Evolutionary conservation across 805 yeast species (phyloP).

Genomic region (Barnettozyma sucrosica): DNA sequence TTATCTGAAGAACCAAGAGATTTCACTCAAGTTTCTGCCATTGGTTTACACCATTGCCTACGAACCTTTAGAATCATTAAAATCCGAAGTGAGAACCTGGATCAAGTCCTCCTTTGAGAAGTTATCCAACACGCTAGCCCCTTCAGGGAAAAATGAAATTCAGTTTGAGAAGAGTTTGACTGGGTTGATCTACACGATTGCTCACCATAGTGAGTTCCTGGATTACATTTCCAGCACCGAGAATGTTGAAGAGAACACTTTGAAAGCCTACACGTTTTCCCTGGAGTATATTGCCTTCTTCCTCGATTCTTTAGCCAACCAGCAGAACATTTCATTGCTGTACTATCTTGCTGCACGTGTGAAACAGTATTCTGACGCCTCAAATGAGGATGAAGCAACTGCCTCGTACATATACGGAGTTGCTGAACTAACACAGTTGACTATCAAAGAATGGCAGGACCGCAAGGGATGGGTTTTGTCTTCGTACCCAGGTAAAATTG

Average conservation of each 20-base stretch:
- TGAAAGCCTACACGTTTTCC: slow-evolving; percentile 48
- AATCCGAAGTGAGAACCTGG: slow-evolving; percentile 60
- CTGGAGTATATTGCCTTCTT: slow-evolving; percentile 56
- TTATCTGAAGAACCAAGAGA: slow-evolving; percentile 41
- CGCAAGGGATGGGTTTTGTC: slow-evolving; percentile 61
- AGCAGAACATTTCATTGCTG: slow-evolving; percentile 64
- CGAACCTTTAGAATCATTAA: slow-evolving; percentile 57
- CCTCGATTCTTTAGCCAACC: slow-evolving; percentile 52
- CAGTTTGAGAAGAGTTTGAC: slow-evolving; percentile 62
- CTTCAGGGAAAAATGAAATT: slow-evolving; percentile 34
- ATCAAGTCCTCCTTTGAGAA: slow-evolving; percentile 43
- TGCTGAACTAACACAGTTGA: slow-evolving; percentile 68
- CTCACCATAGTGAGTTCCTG: slow-evolving; percentile 67
- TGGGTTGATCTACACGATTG: slow-evolving; percentile 60
- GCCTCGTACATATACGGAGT: slow-evolving; percentile 50
- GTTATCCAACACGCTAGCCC: slow-evolving; percentile 27
- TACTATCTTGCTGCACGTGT: slow-evolving; percentile 74
- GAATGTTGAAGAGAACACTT: slow-evolving; percentile 21
- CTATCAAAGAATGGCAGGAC: slow-evolving; percentile 53
- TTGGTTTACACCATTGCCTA: slow-evolving; percentile 68
- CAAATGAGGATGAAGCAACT: slow-evolving; percentile 31
- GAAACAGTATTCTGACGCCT: slow-evolving; percentile 67
- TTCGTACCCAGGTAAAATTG: slow-evolving; percentile 77
- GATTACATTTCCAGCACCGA: slow-evolving; percentile 32
- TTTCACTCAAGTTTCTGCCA: slow-evolving; percentile 64